Base-by-base conservation (phyloP, 805 yeast species). In the Cyberlindnera xishuangbannaensis region DNA sequence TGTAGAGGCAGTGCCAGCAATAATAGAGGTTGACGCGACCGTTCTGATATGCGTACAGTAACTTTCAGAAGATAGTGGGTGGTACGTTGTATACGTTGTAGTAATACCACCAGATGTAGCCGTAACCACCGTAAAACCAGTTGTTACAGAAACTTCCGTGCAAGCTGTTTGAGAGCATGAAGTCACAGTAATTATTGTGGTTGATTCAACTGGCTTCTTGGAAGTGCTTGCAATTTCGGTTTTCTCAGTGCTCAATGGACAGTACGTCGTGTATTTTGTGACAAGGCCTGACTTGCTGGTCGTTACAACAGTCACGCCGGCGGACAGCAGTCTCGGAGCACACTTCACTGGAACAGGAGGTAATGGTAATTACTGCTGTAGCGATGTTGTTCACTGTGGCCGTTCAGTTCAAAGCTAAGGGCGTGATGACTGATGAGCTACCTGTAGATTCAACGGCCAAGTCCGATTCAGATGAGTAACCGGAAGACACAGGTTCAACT, bases 221-320 rank as follows among this genome's bases (percentile, higher is more conserved):
- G 22, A 9, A 6, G 15, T 9, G 12, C 19, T 21, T 4, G 24
- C 15, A 16, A 15, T 12, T n/a, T n/a, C n/a, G n/a, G n/a, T n/a
- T n/a, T n/a, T n/a, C n/a, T n/a, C n/a, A n/a, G n/a, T n/a, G 8
- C 9, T 15, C 15, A 24, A 15, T n/a, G 26, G 26, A 23, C 15
- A 30, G 14, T 25, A 13, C 5, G 38, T 33, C 27, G 34, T 35
- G 29, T 24, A 30, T 18, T 25, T 26, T 8, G 27, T 14, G 18
- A 15, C 21, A 13, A 27, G 15, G 23, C 27, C 23, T 19, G 15
- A 17, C 19, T 33, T 34, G 1, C 34, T 24, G 15, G 8, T 13
- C 8, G 26, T 24, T 10, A 24, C 26, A 13, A 24, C 26, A 24
- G 26, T 24, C 7, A 24, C 26, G 15, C 26, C 26, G 13, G 26